Base-by-base conservation (phyloP, 1,284 basidiomycete genomes). In the Neonothopanus nambi region DNA sequence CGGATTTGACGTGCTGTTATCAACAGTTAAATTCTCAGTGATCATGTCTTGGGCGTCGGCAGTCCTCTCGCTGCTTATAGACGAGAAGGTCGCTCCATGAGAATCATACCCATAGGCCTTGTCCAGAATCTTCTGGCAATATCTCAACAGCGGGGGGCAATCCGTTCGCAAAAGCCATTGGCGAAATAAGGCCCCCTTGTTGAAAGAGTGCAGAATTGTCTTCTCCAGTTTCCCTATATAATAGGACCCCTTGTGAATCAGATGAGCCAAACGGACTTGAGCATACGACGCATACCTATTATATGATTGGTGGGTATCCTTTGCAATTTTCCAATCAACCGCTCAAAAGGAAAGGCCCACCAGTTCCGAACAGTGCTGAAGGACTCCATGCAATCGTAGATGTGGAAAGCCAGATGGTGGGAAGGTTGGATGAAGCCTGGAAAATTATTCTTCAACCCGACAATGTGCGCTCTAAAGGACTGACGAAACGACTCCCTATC, bases 351-450 rank as follows among this genome's bases (percentile, higher is more conserved):
- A 28, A 54, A 54, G 37, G 26, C 21, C 52, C 52, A 54, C 20
- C 33, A 54, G 40, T 48, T 49, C 15, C 35, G 28, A 15, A 54
- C 47, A 9, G 52, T 21, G 45, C 52, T 37, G 23, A 54, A 54
- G 13, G 35, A 28, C 20, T 42, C 38, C 46, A 54, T 48, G 24
- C 41, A 54, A 21, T 54, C 46, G 17, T 49, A 45, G 6, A 54
- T 35, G 38, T 54, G 52, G 23, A 49, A 54, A 4, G 33, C 52
- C 8, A 54, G n/a, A 48, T 54, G 52, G 41, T 54, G 52, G 13
- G 26, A 21, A 12, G 52, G 52, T 21, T 49, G 17, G 15, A 24
- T 23, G 28, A 54, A 54, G 26, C 52, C 52, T 18, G 52, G 52
- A 37, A 49, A 54, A 36, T 42, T 23, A 15, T 48, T 28, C 41